These are phyloP conservation scores for Mycocentrospora acerina DNA, from an alignment of 2,329 filamentous ascomycete genomes.

Conservation along the genomic window DNA sequence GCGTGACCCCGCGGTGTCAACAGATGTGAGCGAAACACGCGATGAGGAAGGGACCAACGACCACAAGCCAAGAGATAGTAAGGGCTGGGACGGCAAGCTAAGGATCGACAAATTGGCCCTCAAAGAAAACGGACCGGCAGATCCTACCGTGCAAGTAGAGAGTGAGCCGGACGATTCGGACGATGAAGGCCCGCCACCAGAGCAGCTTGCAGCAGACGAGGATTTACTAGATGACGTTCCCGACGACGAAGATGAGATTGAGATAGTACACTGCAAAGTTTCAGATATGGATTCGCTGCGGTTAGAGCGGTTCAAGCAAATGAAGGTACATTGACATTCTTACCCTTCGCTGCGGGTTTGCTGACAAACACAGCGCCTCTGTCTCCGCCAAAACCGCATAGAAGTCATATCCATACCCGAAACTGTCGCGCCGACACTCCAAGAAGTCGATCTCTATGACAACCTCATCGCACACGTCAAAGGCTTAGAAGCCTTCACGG, in stretches of 20 bases:
- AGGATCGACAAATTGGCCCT: slow-evolving; percentile 67
- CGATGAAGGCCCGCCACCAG: slow-evolving; percentile 48
- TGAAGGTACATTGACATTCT: slow-evolving; percentile 53
- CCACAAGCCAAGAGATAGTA: slow-evolving; percentile 41
- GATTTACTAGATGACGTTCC: slow-evolving; percentile 63
- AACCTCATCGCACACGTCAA: slow-evolving; percentile 88
- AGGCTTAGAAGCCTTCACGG: slow-evolving; percentile 74
- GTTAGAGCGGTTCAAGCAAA: slow-evolving; percentile 79
- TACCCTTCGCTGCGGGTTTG: neutral
- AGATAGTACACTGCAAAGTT: slow-evolving; percentile 85
- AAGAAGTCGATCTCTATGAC: slow-evolving; percentile 93
- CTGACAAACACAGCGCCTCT: slow-evolving; percentile 60
- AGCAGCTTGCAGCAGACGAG: slow-evolving; percentile 40
- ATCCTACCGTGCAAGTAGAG: slow-evolving; percentile 63
- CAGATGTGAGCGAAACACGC: slow-evolving; percentile 15
- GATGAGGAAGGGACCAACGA: slow-evolving; percentile 28
- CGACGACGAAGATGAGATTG: slow-evolving; percentile 63
- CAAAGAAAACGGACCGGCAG: slow-evolving; percentile 20
- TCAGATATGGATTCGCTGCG: slow-evolving; percentile 72
- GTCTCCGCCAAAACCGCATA: slow-evolving; percentile 91
- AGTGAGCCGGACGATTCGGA: slow-evolving; percentile 86
- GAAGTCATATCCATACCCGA: slow-evolving; percentile 74
- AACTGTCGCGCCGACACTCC: slow-evolving; percentile 64
- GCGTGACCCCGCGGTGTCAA: slow-evolving; percentile 26
- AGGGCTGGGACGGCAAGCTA: slow-evolving; percentile 82